phyloP scores from a whole-genome alignment of 2,329 filamentous ascomycete species.

The Paramyrothecium roridum region DNA sequence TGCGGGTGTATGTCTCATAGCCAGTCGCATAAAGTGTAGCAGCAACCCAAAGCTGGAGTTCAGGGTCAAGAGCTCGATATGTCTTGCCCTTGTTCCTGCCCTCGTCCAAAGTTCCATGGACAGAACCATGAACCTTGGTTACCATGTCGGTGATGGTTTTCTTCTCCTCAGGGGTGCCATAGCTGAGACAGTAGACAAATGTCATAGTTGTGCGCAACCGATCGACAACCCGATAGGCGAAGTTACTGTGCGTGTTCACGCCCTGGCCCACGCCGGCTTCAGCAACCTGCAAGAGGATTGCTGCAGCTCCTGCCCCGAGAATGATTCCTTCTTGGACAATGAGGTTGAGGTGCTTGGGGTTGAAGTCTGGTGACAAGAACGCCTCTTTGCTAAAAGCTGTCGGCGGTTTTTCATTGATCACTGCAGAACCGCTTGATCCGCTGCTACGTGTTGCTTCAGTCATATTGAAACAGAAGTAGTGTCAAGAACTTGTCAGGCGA shows the following conservation, averaged over 20 bases:
- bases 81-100: slow-evolving; percentile 10
- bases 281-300: slow-evolving; percentile 32
- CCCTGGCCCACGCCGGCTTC: slow-evolving; percentile 29
- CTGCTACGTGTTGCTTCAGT: not conserved
- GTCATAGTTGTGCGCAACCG: slow-evolving; percentile 32
- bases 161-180: slow-evolving; percentile 26
- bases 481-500: too few species aligned
- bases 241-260: slow-evolving; percentile 33
- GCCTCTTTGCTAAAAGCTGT: slow-evolving; percentile 10
- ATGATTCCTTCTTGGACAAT: slow-evolving; percentile 30
- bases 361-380: slow-evolving; percentile 16
- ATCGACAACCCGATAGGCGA: slow-evolving; percentile 26
- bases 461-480: not conserved
- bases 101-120: slow-evolving; percentile 19
- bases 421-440: not conserved
- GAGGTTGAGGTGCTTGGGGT: slow-evolving; percentile 22
- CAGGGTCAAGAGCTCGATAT: slow-evolving; percentile 27
- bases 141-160: slow-evolving; percentile 25
- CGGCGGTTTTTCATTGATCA: not conserved
- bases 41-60: slow-evolving; percentile 32
- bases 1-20: slow-evolving; percentile 25
- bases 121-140: slow-evolving; percentile 23
- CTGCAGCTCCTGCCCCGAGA: slow-evolving; percentile 29
- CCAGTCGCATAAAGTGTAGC: slow-evolving; percentile 30
- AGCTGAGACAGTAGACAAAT: slow-evolving; percentile 32